phyloP scores from a whole-genome alignment of 768 basidiomycete genomes.

The Serpula lacrymans region DNA sequence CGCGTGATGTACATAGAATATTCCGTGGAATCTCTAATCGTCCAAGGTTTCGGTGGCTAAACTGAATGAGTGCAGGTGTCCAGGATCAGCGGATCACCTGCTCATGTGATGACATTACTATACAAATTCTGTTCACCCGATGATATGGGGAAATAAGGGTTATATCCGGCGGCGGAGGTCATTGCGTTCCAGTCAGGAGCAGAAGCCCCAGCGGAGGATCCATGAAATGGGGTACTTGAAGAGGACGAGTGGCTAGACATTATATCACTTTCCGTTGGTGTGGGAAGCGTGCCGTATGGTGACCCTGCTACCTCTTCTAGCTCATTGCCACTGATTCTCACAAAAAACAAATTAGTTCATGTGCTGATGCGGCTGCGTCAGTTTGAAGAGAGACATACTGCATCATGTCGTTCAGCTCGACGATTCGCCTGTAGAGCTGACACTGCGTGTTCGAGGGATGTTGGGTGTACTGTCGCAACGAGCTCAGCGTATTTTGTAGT shows the following conservation, averaged over 20 bases:
- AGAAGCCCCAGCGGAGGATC: conserved; percentile 42
- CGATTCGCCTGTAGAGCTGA: conserved; percentile 53
- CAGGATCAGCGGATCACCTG: not conserved
- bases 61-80: too few relatives aligned
- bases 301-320: conserved; percentile 43
- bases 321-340: conserved; percentile 49
- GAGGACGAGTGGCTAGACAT: conserved; percentile 44
- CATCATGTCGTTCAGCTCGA: conserved; percentile 59
- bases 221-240: conserved; percentile 40
- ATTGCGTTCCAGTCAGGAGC: conserved; percentile 63
- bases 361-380: conserved; percentile 31
- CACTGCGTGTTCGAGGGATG: conserved; percentile 55
- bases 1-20: conserved; percentile 30
- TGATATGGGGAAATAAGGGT: conserved; percentile 65
- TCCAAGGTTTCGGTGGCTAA: too few relatives aligned
- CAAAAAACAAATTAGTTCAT: conserved; percentile 28
- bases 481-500: conserved; percentile 51
- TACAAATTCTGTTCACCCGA: conserved; percentile 54
- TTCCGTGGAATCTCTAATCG: conserved; percentile 7
- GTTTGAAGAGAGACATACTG: conserved; percentile 47
- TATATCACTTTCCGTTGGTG: conserved; percentile 61
- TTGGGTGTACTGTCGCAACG: conserved; percentile 59
- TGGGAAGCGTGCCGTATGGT: conserved; percentile 53
- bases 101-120: conserved; percentile 54
- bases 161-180: conserved; percentile 51